Conservation (phyloP, 495 filamentous ascomycete species). For the Tuber melanosporum region DNA sequence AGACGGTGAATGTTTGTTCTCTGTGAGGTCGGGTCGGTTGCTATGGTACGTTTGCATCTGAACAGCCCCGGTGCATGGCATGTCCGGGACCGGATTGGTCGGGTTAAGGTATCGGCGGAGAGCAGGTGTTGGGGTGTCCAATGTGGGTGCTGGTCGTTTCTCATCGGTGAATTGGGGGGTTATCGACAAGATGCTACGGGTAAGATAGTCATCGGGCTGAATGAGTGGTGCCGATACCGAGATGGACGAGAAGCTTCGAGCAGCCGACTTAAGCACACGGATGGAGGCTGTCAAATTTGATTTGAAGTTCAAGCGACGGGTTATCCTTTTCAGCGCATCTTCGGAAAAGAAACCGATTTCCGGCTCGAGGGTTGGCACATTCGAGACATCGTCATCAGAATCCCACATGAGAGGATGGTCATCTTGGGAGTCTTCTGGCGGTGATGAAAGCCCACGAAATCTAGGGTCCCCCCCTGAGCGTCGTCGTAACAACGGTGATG, state of each 20-base stretch:
- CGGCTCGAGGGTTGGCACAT: conserved; percentile 38
- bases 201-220: conserved; percentile 82
- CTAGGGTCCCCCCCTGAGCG: conserved; percentile 34
- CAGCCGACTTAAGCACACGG: conserved; percentile 75
- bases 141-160: conserved; percentile 68
- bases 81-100: conserved; percentile 60
- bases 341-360: conserved; percentile 40
- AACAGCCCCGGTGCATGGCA: conserved; percentile 70
- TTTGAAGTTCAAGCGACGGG: conserved; percentile 58
- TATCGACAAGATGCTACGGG: conserved; percentile 73
- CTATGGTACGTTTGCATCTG: conserved; percentile 77
- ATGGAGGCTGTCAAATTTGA: conserved; percentile 93
- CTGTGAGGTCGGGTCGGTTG: conserved; percentile 34
- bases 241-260: conserved; percentile 73
- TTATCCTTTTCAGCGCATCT: conserved; percentile 29
- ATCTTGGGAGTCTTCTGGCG: conserved; percentile 50
- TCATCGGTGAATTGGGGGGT: conserved; percentile 81
- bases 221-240: conserved; percentile 59
- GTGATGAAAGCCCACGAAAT: conserved; percentile 44
- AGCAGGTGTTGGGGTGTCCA: conserved; percentile 74
- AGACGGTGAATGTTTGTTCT: conserved; percentile 44
- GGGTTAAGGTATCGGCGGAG: conserved; percentile 90
- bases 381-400: conserved; percentile 25
- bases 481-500: conserved; percentile 29
- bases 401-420: conserved; percentile 54